A percentile compares a stretch with the other conserved stretches of the same genome.
phyloP scores from a whole-genome alignment of 2,329 filamentous ascomycete species.

The Ophioceras dolichostomum region DNA sequence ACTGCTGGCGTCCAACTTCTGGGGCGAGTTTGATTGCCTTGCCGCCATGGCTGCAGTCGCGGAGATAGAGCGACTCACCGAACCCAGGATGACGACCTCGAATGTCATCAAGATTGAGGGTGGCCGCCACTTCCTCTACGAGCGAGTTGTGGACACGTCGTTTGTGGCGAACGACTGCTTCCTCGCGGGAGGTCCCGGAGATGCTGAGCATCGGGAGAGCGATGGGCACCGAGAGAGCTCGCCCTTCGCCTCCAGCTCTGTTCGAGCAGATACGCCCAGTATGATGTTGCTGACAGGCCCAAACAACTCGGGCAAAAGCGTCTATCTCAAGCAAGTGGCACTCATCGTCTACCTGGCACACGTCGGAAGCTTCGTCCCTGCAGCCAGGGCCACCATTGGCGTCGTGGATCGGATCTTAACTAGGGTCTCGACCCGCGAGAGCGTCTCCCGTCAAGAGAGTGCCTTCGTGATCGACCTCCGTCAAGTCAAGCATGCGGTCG shows the following conservation, averaged over 20 bases:
- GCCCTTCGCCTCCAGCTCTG: too few species aligned
- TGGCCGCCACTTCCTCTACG: conserved; percentile 82
- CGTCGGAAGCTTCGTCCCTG: conserved; percentile 84
- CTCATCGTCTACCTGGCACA: conserved; percentile 88
- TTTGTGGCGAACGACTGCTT: conserved; percentile 76
- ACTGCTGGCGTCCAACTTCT: conserved; percentile 58
- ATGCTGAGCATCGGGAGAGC: too few species aligned
- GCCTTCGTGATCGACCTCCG: conserved; percentile 70
- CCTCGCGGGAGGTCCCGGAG: conserved; percentile 47
- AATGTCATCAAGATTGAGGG: conserved; percentile 63
- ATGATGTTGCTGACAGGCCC: conserved; percentile 80
- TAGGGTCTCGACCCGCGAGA: conserved; percentile 64
- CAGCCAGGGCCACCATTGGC: conserved; percentile 62
- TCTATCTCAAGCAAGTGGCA: conserved; percentile 89
- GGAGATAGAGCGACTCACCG: conserved; percentile 55
- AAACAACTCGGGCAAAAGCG: conserved; percentile 93
- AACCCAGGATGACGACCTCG: conserved; percentile 55
- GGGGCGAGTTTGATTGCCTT: conserved; percentile 78
- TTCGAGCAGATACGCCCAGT: conserved; percentile 36
- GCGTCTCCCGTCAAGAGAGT: conserved; percentile 44
- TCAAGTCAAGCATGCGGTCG: conserved; percentile 68
- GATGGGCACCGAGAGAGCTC: neutral
- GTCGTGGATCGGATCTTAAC: conserved; percentile 90
- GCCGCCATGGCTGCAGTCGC: conserved; percentile 72
- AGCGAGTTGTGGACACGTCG: conserved; percentile 63